These are phyloP conservation scores for Lentinula lateritia DNA, from an alignment of 768 basidiomycete species.

Conservation along the genomic window DNA sequence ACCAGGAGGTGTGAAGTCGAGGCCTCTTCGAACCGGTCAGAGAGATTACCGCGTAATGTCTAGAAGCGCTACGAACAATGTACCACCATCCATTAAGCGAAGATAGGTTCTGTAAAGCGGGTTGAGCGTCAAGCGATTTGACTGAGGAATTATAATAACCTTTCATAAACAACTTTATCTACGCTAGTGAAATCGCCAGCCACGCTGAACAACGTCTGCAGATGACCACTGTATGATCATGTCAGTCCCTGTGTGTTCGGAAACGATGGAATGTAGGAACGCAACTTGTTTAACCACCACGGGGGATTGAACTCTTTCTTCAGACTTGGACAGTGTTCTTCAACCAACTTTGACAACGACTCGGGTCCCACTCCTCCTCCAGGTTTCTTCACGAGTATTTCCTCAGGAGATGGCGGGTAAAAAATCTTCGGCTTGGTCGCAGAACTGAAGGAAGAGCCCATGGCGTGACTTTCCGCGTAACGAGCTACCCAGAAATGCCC, in stretches of 20 bases:
- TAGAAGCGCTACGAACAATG: constrained; percentile 22
- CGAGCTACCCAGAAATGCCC: not conserved
- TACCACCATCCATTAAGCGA: constrained; percentile 31
- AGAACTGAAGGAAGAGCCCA: constrained; percentile 2
- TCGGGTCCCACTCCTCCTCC: not conserved
- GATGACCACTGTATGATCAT: constrained; percentile 23
- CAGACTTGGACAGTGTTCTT: constrained; percentile 8
- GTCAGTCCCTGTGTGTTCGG: constrained; percentile 3
- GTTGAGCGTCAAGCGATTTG: not conserved
- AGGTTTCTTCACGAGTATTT: not conserved
- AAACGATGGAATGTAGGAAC: constrained; percentile 12
- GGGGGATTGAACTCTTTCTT: constrained; percentile 12
- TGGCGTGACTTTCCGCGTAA: not conserved
- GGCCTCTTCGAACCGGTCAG: constrained; percentile 19
- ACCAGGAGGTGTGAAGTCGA: constrained; percentile 30
- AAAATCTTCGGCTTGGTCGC: not conserved
- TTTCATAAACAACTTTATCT: constrained; percentile 29
- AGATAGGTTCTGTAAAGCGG: constrained; percentile 22
- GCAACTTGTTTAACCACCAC: constrained; percentile 17
- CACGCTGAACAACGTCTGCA: constrained; percentile 29
- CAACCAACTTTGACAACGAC: not conserved
- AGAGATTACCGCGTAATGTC: not conserved
- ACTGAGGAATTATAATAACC: constrained; percentile 13
- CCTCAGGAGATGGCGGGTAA: not conserved
- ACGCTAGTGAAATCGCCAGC: constrained; percentile 29